Conservation (phyloP, 192 early-diverging fungal species). For the Entrophospora sp. region DNA sequence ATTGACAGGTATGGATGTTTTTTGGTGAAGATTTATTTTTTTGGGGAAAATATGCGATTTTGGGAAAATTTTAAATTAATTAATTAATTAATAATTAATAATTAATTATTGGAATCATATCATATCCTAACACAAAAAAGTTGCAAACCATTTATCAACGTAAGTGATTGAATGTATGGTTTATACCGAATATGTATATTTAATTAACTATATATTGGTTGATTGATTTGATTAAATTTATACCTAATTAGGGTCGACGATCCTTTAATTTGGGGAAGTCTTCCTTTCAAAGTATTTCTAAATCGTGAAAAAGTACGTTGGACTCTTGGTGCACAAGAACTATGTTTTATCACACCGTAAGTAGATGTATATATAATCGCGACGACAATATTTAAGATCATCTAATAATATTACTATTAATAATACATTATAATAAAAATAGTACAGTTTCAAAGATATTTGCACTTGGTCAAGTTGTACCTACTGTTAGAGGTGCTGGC, state of each 20-base stretch:
- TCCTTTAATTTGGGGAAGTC: constrained; percentile 64
- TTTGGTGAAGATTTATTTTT: not conserved
- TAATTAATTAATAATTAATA: not conserved
- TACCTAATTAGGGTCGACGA: constrained; percentile 47
- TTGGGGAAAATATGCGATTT: not conserved
- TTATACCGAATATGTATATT: not conserved
- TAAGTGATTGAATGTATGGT: constrained; percentile 24
- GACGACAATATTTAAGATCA: not conserved
- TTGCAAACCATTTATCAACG: constrained; percentile 67
- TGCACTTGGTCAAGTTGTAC: constrained; percentile 70
- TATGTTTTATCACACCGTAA: constrained; percentile 70
- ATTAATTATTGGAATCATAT: not conserved
- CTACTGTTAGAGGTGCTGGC: constrained; percentile 73
- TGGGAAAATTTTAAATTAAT: not conserved
- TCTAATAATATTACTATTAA: not conserved
- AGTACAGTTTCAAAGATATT: constrained; percentile 55
- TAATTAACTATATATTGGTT: not conserved
- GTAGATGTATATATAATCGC: not conserved
- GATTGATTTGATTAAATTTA: not conserved
- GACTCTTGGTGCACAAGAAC: constrained; percentile 82
- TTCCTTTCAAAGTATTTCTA: constrained; percentile 49
- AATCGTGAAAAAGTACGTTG: constrained; percentile 54
- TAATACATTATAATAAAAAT: not conserved
- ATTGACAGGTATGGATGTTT: constrained; percentile 43
- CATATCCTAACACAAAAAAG: constrained; percentile 23